These are phyloP conservation scores for Cymbopogon flexuosus DNA, from an alignment of 202 grass and related monocot species.

Conservation along the genomic window DNA sequence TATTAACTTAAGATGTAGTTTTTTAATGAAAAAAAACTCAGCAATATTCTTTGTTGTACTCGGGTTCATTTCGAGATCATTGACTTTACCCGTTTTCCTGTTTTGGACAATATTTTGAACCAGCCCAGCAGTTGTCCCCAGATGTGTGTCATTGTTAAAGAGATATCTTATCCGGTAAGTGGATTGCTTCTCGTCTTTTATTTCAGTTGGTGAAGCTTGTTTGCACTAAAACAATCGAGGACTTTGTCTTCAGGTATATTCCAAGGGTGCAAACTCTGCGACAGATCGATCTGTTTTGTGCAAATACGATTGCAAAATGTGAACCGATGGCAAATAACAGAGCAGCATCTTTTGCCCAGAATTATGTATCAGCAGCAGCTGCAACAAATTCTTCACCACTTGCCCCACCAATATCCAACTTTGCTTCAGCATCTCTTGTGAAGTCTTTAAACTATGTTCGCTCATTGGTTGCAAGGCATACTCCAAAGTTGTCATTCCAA, in stretches of 20 bases:
- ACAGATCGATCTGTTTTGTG: conserved; percentile 93
- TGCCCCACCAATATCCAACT: conserved; percentile 49
- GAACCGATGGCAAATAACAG: conserved; percentile 58
- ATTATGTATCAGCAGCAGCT: conserved; percentile 38
- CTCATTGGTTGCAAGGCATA: conserved; percentile 86
- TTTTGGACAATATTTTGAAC: conserved; percentile 49
- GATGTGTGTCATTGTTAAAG: conserved; percentile 81
- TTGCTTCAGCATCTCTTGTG: conserved; percentile 75
- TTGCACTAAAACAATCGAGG: conserved; percentile 13
- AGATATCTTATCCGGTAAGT: conserved; percentile 87
- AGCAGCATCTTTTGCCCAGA: conserved; percentile 41
- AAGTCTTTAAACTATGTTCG: conserved; percentile 95
- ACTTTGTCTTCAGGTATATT: conserved; percentile 55
- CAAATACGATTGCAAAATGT: conserved; percentile 76
- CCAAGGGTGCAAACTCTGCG: conserved; percentile 81
- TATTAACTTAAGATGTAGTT: neutral
- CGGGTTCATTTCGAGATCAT: neutral
- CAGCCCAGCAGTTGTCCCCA: conserved; percentile 98
- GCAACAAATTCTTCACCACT: conserved; percentile 47
- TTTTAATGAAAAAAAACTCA: neutral
- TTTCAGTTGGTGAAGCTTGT: conserved; percentile 17
- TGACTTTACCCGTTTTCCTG: conserved; percentile 30
- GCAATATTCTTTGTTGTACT: neutral
- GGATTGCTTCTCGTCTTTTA: neutral
- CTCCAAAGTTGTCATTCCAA: conserved; percentile 86